Evolutionary conservation across 768 basidiomycete genomes (phyloP).

Genomic region (Russula ochroleuca): DNA sequence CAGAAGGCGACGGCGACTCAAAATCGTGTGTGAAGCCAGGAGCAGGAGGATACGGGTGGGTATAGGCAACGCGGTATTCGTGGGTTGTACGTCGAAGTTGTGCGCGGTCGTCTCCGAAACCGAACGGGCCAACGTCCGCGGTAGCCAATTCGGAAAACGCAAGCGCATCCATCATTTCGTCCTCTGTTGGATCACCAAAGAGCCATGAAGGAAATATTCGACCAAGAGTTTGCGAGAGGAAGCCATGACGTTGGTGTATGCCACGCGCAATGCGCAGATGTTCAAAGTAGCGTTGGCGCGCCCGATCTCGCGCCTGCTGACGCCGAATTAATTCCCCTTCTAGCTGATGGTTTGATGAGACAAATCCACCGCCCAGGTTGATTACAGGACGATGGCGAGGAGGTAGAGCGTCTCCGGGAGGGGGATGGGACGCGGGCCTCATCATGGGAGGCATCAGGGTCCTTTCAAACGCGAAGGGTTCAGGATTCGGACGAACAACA

Average conservation of each 20-base stretch:
- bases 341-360: conserved; percentile 40
- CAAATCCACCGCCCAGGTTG: conserved; percentile 61
- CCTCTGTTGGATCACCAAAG: conserved; percentile 24
- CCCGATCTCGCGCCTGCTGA: conserved; percentile 16
- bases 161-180: conserved; percentile 26
- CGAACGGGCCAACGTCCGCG: conserved; percentile 1
- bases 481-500: conserved; percentile 47
- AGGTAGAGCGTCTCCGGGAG: conserved; percentile 41
- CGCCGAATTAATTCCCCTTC: conserved; percentile 20
- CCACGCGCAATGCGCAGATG: conserved; percentile 14
- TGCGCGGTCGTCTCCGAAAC: conserved; percentile 4
- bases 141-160: conserved; percentile 23
- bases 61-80: conserved; percentile 56
- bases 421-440: conserved; percentile 32
- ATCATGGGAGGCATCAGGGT: conserved; percentile 29
- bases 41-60: conserved; percentile 52
- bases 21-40: conserved; percentile 72
- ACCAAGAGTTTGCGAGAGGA: conserved; percentile 23
- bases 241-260: conserved; percentile 22
- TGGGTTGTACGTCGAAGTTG: conserved; percentile 29
- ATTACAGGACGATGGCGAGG: conserved; percentile 57
- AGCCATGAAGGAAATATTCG: conserved; percentile 25
- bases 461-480: conserved; percentile 52
- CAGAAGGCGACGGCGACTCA: conserved; percentile 38
- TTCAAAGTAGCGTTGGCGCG: conserved; percentile 19